Evolutionary conservation across 371 early-diverging fungal species (phyloP), one percentile per base, ranked within the genome.

Genomic region (Mortierella sp.): DNA sequence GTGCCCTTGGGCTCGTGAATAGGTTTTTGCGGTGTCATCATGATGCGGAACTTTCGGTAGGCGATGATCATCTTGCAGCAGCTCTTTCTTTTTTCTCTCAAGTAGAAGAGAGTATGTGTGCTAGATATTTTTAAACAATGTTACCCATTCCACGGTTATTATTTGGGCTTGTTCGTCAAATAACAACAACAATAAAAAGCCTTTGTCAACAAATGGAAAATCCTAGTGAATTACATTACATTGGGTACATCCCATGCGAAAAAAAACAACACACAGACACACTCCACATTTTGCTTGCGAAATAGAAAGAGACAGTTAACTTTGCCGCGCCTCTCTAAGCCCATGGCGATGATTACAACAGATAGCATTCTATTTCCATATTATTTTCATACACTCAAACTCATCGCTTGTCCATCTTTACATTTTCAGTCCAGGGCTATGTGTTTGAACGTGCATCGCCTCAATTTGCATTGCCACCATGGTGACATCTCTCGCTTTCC

Each of bases 331-430:
- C n/a, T n/a, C n/a, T n/a, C n/a, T n/a, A n/a, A n/a, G n/a, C n/a
- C n/a, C n/a, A n/a, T n/a, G n/a, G n/a, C n/a, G n/a, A n/a, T n/a
- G 19, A 17, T 45, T 45, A 45, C 17, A 12, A 19, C 19, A n/a
- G 45, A 45, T 17, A 12, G 45, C 45, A 19, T n/a, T 19, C 13
- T 19, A 12, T 19, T n/a, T n/a, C n/a, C n/a, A n/a, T n/a, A n/a
- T n/a, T n/a, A n/a, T n/a, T n/a, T n/a, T n/a, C n/a, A n/a, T n/a
- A n/a, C n/a, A n/a, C n/a, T n/a, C n/a, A n/a, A n/a, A n/a, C 19
- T 45, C 31, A 34, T 55, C 66, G 31, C 37, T 43, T 43, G 56
- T 55, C 64, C 35, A 17, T 53, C 31, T 35, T 64, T 64, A 35
- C 22, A n/a, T 49, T 51, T 63, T 63, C 54, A 26, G n/a, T 26